phyloP scores from a whole-genome alignment of 495 filamentous ascomycete species.

The Xylaria acuta region DNA sequence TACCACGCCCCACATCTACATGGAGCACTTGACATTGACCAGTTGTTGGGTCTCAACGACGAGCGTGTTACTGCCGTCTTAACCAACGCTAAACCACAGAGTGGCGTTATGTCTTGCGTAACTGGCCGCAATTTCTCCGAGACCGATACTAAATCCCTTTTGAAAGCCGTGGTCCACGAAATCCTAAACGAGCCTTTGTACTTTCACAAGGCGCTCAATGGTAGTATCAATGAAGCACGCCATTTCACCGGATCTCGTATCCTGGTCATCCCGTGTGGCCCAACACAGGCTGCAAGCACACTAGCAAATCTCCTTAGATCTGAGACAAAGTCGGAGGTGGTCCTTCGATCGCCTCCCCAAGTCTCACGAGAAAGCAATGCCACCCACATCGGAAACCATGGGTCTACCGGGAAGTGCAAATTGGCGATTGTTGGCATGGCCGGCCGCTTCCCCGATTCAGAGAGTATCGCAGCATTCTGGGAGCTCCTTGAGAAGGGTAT shows the following conservation, averaged over 20 bases:
- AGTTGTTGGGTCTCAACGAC: conserved; percentile 60
- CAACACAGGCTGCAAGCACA: conserved; percentile 55
- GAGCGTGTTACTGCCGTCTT: conserved; percentile 47
- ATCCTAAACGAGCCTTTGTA: conserved; percentile 64
- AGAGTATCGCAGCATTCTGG: conserved; percentile 72
- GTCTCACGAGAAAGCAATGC: conserved; percentile 41
- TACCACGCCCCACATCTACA: conserved; percentile 84
- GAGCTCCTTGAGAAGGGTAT: conserved; percentile 72
- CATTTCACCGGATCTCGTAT: conserved; percentile 49
- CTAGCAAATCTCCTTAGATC: conserved; percentile 48
- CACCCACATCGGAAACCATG: conserved; percentile 51
- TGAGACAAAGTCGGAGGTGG: conserved; percentile 49
- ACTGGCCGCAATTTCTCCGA: conserved; percentile 56
- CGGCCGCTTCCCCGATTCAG: conserved; percentile 74
- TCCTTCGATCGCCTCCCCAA: conserved; percentile 44
- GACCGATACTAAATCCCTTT: conserved; percentile 54
- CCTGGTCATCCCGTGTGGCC: conserved; percentile 60
- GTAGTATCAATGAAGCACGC: conserved; percentile 53
- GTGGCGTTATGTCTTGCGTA: conserved; percentile 64
- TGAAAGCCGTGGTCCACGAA: conserved; percentile 62
- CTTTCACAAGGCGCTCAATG: conserved; percentile 64
- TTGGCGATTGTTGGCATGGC: conserved; percentile 81
- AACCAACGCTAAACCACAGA: conserved; percentile 54
- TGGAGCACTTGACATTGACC: conserved; percentile 62
- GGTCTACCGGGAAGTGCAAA: conserved; percentile 46